Evolutionary conservation across 106 monocot genomes (phyloP).

Genomic region (Dactylorhiza incarnata): DNA sequence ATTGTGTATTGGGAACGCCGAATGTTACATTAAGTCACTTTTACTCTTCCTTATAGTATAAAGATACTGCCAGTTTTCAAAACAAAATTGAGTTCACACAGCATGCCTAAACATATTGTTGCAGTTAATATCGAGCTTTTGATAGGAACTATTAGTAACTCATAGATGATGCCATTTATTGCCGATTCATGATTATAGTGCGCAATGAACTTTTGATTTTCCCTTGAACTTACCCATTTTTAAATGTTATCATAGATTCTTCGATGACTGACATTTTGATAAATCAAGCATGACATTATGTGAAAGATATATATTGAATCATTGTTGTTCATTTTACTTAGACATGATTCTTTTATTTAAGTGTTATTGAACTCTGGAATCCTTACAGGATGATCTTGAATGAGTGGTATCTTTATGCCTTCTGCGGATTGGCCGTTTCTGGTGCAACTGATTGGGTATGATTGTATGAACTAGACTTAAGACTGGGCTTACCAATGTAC

Average conservation of each 20-base stretch:
- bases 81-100: too few relatives aligned
- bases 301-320: neutral
- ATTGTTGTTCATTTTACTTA: neutral
- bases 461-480: constrained; percentile 21
- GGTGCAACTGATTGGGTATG: constrained; percentile 94
- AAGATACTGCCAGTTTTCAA: too few relatives aligned
- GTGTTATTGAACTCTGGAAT: neutral
- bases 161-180: too few relatives aligned
- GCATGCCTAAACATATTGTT: too few relatives aligned
- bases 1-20: too few relatives aligned
- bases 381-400: constrained; percentile 85
- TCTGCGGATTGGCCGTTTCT: constrained; percentile 61
- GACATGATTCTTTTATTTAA: neutral
- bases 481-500: neutral
- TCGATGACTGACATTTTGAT: too few relatives aligned
- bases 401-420: constrained; percentile 75
- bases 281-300: neutral
- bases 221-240: neutral
- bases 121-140: too few relatives aligned
- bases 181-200: neutral
- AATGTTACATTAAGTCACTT: too few relatives aligned
- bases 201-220: neutral
- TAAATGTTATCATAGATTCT: too few relatives aligned
- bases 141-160: too few relatives aligned
- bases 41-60: too few relatives aligned